Evolutionary conservation across 192 early-diverging fungal genomes (phyloP), one percentile per base, ranked within the genome.

Genomic region (Chytriomyces sp.): DNA sequence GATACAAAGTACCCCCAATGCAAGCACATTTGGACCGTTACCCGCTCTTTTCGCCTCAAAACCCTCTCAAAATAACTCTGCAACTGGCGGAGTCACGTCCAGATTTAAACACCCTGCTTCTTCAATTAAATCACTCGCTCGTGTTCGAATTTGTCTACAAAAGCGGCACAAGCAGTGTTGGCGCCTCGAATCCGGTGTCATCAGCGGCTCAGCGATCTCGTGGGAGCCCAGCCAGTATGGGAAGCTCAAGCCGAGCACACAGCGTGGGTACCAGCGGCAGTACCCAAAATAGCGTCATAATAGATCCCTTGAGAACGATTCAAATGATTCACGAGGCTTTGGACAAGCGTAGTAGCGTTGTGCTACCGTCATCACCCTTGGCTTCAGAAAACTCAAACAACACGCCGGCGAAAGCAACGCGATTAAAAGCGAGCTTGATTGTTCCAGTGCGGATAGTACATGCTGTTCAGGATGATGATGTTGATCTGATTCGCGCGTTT

Each of bases 141-240:
- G 71, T 73, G 13, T 73, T 73, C 45, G 71, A 73, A 63, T 73
- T 73, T 20, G 71, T 73, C 16, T 73, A 73, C 24, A 73, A 73
- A 45, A 73, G 45, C 5, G 71, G 71, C 28, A 47, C 71, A 48
- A 62, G 59, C 7, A 57, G 53, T 20, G 53, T 57, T 13, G 53
- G 53, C 3, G 61, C 26, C 6, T 61, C 61, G 5, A 43, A 45
- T 7, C 35, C 35, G 35, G 7, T 48, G 23, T 26, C n/a, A 18
- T 35, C 35, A 35, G 35, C 35, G 35, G 20, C 69, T 13, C 13
- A 57, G 11, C 49, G 57, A 10, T 9, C 50, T 13, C 60, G 71
- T 18, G 60, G 60, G 6, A 48, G 71, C 18, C 45, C 67, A 24
- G 45, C 13, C 16, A 18, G 18, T 5, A 20, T 53, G 5, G 68